A percentile compares a stretch with the other conserved stretches of the same genome.
Evolutionary conservation across 2,329 filamentous ascomycete species (phyloP).

Genomic region (Incumbomyces lentus): DNA sequence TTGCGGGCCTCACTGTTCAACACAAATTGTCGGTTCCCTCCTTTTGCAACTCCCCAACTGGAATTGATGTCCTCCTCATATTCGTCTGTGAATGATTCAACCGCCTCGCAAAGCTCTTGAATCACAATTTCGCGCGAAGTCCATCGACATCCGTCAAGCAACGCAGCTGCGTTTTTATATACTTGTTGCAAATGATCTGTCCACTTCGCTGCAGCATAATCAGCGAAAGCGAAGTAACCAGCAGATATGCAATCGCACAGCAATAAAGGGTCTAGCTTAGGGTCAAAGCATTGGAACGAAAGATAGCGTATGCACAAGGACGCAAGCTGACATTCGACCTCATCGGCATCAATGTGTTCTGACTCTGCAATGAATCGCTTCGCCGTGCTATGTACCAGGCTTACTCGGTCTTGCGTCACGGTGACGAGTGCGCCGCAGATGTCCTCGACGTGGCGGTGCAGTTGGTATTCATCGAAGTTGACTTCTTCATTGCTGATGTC

Average conservation of each 20-base stretch:
- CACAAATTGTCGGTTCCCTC: too few species aligned
- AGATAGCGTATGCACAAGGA: conserved; percentile 29
- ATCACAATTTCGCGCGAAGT: neutral
- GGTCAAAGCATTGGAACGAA: conserved; percentile 25
- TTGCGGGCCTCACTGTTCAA: conserved; percentile 10
- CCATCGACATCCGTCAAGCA: neutral
- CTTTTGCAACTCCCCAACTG: too few species aligned
- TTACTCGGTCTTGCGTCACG: conserved; percentile 24
- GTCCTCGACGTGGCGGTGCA: conserved; percentile 24
- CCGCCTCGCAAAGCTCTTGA: conserved; percentile 8
- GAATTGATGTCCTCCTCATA: conserved; percentile 3
- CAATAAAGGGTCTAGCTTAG: conserved; percentile 6
- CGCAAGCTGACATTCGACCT: conserved; percentile 26
- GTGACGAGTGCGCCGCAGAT: conserved; percentile 32
- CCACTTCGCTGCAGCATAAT: conserved; percentile 32
- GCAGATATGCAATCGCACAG: conserved; percentile 12
- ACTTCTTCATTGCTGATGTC: conserved; percentile 22
- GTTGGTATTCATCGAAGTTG: conserved; percentile 21
- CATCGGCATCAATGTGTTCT: conserved; percentile 17
- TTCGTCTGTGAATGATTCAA: conserved; percentile 7
- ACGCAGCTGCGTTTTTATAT: conserved; percentile 7
- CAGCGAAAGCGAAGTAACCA: conserved; percentile 30
- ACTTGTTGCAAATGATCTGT: conserved; percentile 24
- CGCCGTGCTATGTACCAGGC: conserved; percentile 32
- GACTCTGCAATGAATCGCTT: conserved; percentile 23